Evolutionary conservation across 495 filamentous ascomycete genomes (phyloP).

Genomic region (Halenospora varia): DNA sequence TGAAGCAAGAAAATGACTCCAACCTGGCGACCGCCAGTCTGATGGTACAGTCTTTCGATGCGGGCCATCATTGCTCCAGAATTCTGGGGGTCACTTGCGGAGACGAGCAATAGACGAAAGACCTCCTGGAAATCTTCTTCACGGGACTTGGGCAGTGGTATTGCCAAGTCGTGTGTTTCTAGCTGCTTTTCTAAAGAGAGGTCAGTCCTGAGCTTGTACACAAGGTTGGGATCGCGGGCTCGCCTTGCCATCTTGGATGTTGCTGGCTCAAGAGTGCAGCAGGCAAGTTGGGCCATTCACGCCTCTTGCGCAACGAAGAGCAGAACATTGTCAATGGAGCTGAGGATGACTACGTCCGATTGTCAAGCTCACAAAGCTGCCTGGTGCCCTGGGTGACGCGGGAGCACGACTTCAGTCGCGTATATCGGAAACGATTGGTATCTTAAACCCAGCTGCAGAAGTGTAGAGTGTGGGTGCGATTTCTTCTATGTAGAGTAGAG

Average conservation of each 20-base stretch:
- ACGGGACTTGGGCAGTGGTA: constrained; percentile 32
- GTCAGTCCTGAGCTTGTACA: not conserved
- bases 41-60: constrained; percentile 43
- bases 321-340: constrained; percentile 43
- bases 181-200: constrained; percentile 41
- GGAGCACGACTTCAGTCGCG: no score
- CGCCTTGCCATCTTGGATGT: constrained; percentile 46
- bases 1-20: constrained; percentile 53
- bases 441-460: no score
- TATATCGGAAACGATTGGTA: no score
- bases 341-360: no score
- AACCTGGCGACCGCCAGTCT: constrained; percentile 36
- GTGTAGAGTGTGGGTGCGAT: no score
- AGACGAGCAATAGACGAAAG: constrained; percentile 51
- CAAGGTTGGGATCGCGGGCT: not conserved
- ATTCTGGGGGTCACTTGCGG: constrained; percentile 37
- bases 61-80: constrained; percentile 30
- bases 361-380: no score
- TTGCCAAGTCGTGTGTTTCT: constrained; percentile 49
- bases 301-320: constrained; percentile 48
- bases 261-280: constrained; percentile 37
- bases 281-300: constrained; percentile 44
- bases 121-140: constrained; percentile 15
- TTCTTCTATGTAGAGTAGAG: constrained; percentile 14
- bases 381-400: no score